These are phyloP conservation scores for Backusella psychrophila DNA, from an alignment of 192 early-diverging fungal species.

Conservation along the genomic window DNA sequence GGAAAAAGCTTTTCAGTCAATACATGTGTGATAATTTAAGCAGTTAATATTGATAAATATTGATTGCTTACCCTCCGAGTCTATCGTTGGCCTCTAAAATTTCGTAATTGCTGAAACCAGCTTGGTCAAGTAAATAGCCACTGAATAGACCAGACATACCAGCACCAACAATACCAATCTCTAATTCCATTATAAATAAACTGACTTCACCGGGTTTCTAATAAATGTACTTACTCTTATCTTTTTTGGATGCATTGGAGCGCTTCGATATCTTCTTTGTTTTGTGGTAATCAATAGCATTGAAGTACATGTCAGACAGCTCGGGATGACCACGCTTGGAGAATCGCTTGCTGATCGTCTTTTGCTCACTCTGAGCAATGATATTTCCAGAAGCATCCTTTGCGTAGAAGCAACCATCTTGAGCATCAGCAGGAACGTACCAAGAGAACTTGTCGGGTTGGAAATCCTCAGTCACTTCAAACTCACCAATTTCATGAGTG, in stretches of 20 bases:
- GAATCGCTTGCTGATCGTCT: background rate
- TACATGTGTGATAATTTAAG: background rate
- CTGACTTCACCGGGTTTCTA: background rate
- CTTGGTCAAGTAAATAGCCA: slow-evolving; percentile 22
- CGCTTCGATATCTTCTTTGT: background rate
- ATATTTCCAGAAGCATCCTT: background rate
- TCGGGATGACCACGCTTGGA: slow-evolving; percentile 21
- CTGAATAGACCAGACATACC: slow-evolving; percentile 32
- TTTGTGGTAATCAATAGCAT: slow-evolving; percentile 20
- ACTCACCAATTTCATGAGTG: background rate
- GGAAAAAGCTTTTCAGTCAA: background rate
- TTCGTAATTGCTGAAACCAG: slow-evolving; percentile 23
- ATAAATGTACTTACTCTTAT: slow-evolving; percentile 19
- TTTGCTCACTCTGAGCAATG: slow-evolving; percentile 11
- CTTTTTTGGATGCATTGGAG: background rate
- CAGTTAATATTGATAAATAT: no score
- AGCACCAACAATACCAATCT: slow-evolving; percentile 32
- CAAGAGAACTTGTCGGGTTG: slow-evolving; percentile 13
- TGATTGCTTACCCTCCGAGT: slow-evolving; percentile 20
- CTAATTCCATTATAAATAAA: background rate
- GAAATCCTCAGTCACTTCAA: background rate
- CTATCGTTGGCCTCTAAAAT: slow-evolving; percentile 30
- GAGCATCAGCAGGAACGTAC: slow-evolving; percentile 1
- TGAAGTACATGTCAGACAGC: slow-evolving; percentile 15
- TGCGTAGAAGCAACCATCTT: background rate